Evolutionary conservation across 768 basidiomycete genomes (phyloP).

Genomic region (Sistotremastrum niveocremeum): DNA sequence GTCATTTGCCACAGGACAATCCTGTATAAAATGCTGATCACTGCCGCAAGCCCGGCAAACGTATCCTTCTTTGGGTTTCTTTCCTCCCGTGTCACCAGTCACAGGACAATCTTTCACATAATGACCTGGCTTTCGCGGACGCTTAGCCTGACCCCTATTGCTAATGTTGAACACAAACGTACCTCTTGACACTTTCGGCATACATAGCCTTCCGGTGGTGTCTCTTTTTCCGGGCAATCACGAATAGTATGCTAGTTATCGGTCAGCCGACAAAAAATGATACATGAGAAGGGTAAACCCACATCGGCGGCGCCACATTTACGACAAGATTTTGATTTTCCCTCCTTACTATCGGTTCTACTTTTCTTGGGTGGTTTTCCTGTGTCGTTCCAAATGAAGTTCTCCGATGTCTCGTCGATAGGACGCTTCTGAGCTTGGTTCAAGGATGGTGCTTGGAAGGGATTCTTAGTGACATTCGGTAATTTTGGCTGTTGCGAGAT

Average conservation of each 20-base stretch:
- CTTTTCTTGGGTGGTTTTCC: constrained; percentile 43
- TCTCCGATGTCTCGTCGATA: constrained; percentile 32
- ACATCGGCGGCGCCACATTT: constrained; percentile 70
- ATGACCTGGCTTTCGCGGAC: constrained; percentile 48
- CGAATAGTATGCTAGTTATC: constrained; percentile 54
- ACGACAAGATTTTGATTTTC: constrained; percentile 24
- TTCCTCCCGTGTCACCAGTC: constrained; percentile 70
- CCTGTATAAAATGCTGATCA: constrained; percentile 73
- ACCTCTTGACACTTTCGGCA: constrained; percentile 78
- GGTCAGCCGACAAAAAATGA: constrained; percentile 1
- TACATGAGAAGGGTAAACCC: constrained; percentile 8
- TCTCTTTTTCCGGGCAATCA: constrained; percentile 59
- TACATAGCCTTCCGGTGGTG: constrained; percentile 73
- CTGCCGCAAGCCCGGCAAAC: constrained; percentile 87
- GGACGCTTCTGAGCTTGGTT: constrained; percentile 37
- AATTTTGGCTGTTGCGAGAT: constrained; percentile 29
- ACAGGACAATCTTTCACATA: constrained; percentile 84
- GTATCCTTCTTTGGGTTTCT: constrained; percentile 75
- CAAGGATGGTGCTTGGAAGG: constrained; percentile 32
- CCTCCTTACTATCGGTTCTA: constrained; percentile 18
- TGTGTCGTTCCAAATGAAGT: constrained; percentile 58
- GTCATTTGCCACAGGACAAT: constrained; percentile 64
- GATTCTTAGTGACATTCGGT: constrained; percentile 56
- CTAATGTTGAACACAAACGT: constrained; percentile 7
- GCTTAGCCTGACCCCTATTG: no score